Evolutionary conservation across 176 grass and related monocot genomes (phyloP).

Genomic region (Carex scoparia): DNA sequence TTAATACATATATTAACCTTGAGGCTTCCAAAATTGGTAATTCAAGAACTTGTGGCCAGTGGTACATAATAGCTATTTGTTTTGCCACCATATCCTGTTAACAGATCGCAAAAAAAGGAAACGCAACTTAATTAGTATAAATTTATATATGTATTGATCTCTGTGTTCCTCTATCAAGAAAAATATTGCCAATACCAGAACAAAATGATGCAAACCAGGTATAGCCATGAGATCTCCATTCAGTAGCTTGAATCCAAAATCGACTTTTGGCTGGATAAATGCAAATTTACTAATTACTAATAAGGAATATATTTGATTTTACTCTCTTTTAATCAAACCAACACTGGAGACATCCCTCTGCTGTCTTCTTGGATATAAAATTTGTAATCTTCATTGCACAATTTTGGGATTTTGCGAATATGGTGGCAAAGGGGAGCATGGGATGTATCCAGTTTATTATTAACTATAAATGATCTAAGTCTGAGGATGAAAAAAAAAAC

Average conservation of each 20-base stretch:
- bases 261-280: constrained; percentile 57
- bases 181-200: constrained; percentile 47
- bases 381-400: neutral
- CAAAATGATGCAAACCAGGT: constrained; percentile 63
- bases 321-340: neutral
- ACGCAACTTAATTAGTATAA: neutral
- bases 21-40: constrained; percentile 80
- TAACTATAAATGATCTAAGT: neutral
- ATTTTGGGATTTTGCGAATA: neutral
- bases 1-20: constrained; percentile 48
- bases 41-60: constrained; percentile 79
- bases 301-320: neutral
- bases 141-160: constrained; percentile 5
- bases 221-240: constrained; percentile 93
- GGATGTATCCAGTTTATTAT: neutral
- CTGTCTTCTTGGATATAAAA: neutral
- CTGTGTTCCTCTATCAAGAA: neutral
- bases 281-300: constrained; percentile 13
- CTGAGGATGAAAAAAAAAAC: neutral
- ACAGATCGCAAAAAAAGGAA: neutral
- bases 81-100: constrained; percentile 68
- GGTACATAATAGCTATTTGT: constrained; percentile 77
- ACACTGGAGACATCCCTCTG: neutral
- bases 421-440: neutral
- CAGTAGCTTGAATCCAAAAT: constrained; percentile 84